A percentile compares a stretch with the other conserved stretches of the same genome.
Conservation (phyloP, 768 basidiomycete species). For the Phylloporus rhodoxanthus region DNA sequence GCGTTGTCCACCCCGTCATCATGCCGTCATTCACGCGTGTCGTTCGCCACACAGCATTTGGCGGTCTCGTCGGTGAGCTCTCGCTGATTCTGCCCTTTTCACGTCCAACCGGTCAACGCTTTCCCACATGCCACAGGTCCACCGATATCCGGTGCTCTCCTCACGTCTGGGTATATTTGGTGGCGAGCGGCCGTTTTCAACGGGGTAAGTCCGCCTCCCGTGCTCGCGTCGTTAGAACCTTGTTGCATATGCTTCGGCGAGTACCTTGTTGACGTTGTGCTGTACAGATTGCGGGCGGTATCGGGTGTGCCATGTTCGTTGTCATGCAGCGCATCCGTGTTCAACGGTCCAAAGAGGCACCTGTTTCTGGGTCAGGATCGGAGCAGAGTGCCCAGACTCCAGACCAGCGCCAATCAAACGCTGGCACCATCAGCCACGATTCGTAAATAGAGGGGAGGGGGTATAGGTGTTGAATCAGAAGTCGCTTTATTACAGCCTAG, state of each 20-base stretch:
- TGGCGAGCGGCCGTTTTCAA: slow-evolving; percentile 53
- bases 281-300: slow-evolving; percentile 14
- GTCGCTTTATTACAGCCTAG: too few relatives aligned
- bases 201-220: slow-evolving; percentile 28
- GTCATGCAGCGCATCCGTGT: slow-evolving; percentile 23
- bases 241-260: not conserved
- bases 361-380: not conserved
- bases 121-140: slow-evolving; percentile 34
- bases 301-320: slow-evolving; percentile 25
- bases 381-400: not conserved
- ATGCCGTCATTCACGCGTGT: too few relatives aligned
- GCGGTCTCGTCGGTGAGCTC: slow-evolving; percentile 17
- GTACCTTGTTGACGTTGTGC: not conserved
- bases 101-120: not conserved
- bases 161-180: slow-evolving; percentile 49
- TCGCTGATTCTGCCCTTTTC: not conserved
- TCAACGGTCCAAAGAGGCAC: not conserved
- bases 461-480: too few relatives aligned
- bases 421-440: not conserved
- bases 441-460: not conserved
- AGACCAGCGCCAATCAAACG: too few relatives aligned
- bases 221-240: not conserved
- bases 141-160: slow-evolving; percentile 53
- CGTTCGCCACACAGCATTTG: slow-evolving; percentile 18
- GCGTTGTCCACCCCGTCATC: not conserved